Conservation (phyloP, 805 yeast genomes). For the Lipomyces spencermartinsiae region DNA sequence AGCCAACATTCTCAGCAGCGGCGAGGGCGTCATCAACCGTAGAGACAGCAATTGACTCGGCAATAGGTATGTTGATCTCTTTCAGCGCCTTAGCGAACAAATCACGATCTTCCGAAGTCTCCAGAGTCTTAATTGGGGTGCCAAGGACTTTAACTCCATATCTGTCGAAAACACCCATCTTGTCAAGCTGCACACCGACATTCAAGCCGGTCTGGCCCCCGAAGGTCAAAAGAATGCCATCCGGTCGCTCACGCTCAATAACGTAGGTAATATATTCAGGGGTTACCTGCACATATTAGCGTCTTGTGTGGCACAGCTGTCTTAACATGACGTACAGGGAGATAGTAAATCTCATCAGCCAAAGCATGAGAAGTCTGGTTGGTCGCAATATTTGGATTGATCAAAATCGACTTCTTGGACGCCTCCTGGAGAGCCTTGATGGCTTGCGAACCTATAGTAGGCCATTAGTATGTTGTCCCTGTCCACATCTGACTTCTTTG, state of each 20-base stretch:
- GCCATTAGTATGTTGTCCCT: not conserved
- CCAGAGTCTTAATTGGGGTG: conserved; percentile 94
- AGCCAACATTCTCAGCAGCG: conserved; percentile 90
- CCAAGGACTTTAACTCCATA: conserved; percentile 95
- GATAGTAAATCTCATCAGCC: conserved; percentile 94
- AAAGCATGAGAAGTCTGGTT: conserved; percentile 97
- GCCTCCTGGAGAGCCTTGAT: conserved; percentile 98
- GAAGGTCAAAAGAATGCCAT: conserved; percentile 92
- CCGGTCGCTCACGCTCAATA: conserved; percentile 95
- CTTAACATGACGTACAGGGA: conserved; percentile 61
- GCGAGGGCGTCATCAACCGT: conserved; percentile 88
- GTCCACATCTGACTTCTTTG: not conserved
- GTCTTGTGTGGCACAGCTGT: not conserved
- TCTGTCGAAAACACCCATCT: conserved; percentile 91
- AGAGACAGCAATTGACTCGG: conserved; percentile 94
- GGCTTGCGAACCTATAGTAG: conserved; percentile 78
- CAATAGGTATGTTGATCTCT: conserved; percentile 94
- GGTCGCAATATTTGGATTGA: conserved; percentile 98
- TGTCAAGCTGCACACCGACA: conserved; percentile 93
- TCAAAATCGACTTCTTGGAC: conserved; percentile 92
- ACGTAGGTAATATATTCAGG: conserved; percentile 95
- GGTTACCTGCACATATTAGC: conserved; percentile 55
- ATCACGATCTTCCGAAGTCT: conserved; percentile 97
- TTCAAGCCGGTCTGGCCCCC: conserved; percentile 99
- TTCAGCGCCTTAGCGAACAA: conserved; percentile 92